Percentiles rank a stretch among this genome's conserved stretches.
These are phyloP conservation scores for Fusarium falciforme DNA, from an alignment of 2,329 filamentous ascomycete genomes.

Conservation along the genomic window DNA sequence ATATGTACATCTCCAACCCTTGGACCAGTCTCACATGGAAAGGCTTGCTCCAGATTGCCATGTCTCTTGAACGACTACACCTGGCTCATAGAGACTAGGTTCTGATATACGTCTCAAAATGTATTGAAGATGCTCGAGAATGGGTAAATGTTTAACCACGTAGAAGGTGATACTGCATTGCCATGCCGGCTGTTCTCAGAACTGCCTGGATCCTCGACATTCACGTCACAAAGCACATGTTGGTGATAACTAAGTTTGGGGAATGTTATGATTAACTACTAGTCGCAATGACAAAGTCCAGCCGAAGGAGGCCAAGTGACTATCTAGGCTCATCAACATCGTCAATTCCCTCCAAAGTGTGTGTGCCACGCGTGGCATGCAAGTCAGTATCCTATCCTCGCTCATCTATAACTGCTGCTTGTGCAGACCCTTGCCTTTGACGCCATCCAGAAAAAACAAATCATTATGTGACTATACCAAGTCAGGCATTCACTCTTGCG, in stretches of 20 bases:
- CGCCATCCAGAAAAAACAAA: constrained; percentile 16
- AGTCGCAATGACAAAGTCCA: constrained; percentile 3
- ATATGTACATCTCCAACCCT: not conserved
- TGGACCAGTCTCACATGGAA: not conserved
- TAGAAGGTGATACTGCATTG: not conserved
- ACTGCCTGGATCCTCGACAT: not conserved
- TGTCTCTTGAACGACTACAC: not conserved
- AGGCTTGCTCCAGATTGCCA: not conserved
- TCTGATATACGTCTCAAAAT: not conserved
- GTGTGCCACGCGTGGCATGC: constrained; percentile 31
- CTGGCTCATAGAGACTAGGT: not conserved
- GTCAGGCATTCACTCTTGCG: constrained; percentile 1
- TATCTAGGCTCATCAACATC: constrained; percentile 28
- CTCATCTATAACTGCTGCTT: constrained; percentile 23
- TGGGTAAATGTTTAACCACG: not conserved
- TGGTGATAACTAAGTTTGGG: not conserved
- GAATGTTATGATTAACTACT: constrained; percentile 16
- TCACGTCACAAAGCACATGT: not conserved
- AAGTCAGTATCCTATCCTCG: not conserved
- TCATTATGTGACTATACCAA: constrained; percentile 23
- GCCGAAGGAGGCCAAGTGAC: constrained; percentile 4
- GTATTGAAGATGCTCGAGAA: not conserved
- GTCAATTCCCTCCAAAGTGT: constrained; percentile 7
- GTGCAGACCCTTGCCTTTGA: constrained; percentile 13
- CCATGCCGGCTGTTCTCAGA: not conserved